Conservation (phyloP, 352 stramenopile species). For the Thalassiosira pacifica region DNA sequence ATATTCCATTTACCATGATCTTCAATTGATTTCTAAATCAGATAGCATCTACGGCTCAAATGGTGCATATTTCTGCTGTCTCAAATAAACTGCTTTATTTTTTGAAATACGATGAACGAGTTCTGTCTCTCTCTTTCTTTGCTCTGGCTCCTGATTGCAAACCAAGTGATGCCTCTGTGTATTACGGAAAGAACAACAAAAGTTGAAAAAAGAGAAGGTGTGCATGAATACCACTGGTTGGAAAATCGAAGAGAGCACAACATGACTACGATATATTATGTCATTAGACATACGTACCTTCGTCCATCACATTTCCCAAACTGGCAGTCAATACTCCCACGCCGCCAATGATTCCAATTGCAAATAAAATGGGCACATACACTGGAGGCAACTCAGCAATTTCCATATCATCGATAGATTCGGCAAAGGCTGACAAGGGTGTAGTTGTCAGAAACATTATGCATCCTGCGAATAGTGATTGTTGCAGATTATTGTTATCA, state of each 20-base stretch:
- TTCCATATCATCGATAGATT: conserved; percentile 69
- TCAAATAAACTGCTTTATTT: too few relatives aligned
- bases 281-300: conserved; percentile 40
- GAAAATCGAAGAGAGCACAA: too few relatives aligned
- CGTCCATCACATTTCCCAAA: conserved; percentile 83
- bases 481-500: not conserved
- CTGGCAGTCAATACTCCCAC: conserved; percentile 78
- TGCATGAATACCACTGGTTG: too few relatives aligned
- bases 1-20: too few relatives aligned
- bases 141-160: conserved; percentile 78
- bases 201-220: conserved; percentile 1
- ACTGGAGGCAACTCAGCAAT: conserved; percentile 71
- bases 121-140: conserved; percentile 86
- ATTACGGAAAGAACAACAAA: conserved; percentile 27
- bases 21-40: too few relatives aligned
- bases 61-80: too few relatives aligned
- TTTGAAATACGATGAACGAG: conserved; percentile 85
- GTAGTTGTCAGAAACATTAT: conserved; percentile 34
- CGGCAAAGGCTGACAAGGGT: conserved; percentile 30
- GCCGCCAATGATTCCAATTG: conserved; percentile 72
- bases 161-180: conserved; percentile 72
- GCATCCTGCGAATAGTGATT: conserved; percentile 28
- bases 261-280: too few relatives aligned
- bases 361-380: conserved; percentile 80
- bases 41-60: too few relatives aligned